Conservation (phyloP, 768 basidiomycete species). For the Tulasnella sp. region DNA sequence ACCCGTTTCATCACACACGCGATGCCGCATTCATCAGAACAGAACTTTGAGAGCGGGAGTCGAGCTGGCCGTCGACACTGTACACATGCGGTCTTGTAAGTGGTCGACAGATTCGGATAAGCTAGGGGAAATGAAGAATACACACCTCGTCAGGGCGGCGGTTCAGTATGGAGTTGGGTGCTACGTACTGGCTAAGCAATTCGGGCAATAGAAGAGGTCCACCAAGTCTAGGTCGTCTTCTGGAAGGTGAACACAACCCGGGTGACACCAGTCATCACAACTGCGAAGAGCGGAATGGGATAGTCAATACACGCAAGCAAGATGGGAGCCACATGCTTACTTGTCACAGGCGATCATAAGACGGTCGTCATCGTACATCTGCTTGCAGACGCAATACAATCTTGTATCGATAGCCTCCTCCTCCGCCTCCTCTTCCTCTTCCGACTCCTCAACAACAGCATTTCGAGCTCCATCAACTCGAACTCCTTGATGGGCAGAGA, state of each 20-base stretch:
- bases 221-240: constrained; percentile 78
- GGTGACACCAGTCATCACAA: constrained; percentile 94
- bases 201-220: constrained; percentile 85
- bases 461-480: constrained; percentile 13
- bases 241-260: constrained; percentile 69
- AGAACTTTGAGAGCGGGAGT: constrained; percentile 81
- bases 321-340: constrained; percentile 47
- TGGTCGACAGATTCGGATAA: constrained; percentile 52
- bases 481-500: constrained; percentile 10
- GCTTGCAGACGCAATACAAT: constrained; percentile 83
- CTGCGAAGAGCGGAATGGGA: constrained; percentile 30
- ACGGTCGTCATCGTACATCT: constrained; percentile 73
- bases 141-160: constrained; percentile 7
- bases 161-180: not conserved
- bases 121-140: constrained; percentile 30
- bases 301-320: not conserved
- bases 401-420: constrained; percentile 46
- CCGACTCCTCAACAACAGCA: constrained; percentile 34
- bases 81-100: constrained; percentile 56
- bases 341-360: constrained; percentile 92
- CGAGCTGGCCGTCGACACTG: constrained; percentile 69
- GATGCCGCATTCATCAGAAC: constrained; percentile 79
- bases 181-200: constrained; percentile 60
- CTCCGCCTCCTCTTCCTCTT: constrained; percentile 39
- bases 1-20: constrained; percentile 17